Conservation (phyloP, 1,139 yeast genomes). For the Saccharomycopsis hybrid region DNA sequence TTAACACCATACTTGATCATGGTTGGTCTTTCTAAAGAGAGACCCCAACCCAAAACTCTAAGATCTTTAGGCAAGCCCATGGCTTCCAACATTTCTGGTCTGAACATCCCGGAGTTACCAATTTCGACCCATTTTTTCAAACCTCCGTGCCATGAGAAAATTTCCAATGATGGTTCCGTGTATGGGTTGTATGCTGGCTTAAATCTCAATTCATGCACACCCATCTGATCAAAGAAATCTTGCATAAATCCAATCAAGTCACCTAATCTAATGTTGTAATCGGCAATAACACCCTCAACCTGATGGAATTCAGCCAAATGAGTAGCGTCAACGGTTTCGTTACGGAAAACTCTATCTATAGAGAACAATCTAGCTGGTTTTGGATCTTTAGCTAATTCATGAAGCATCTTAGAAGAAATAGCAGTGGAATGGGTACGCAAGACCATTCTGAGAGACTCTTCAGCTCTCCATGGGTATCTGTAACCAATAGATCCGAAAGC, state of each 20-base stretch:
- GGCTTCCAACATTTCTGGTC: constrained; percentile 98
- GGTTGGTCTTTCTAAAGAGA: constrained; percentile 95
- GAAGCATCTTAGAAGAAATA: constrained; percentile 80
- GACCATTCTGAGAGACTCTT: constrained; percentile 85
- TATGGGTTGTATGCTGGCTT: constrained; percentile 98
- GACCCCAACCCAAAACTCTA: constrained; percentile 97
- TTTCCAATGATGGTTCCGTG: constrained; percentile 98
- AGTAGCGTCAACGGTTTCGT: constrained; percentile 99
- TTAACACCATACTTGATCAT: constrained; percentile 97
- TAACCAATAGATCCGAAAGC: constrained; percentile 94
- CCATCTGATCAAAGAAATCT: constrained; percentile 95
- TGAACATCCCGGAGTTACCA: constrained; percentile 98
- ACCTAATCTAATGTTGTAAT: constrained; percentile 89
- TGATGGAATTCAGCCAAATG: constrained; percentile 99
- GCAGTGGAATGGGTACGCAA: constrained; percentile 98
- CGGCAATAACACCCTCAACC: constrained; percentile 98
- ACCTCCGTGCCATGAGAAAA: constrained; percentile 94
- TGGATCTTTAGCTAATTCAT: constrained; percentile 82
- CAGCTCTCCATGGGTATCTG: constrained; percentile 94
- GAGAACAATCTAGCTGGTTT: constrained; percentile 89
- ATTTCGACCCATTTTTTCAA: constrained; percentile 97
- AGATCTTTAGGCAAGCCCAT: constrained; percentile 96
- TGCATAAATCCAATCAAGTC: constrained; percentile 98
- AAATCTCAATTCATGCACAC: constrained; percentile 89
- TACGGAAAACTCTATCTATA: constrained; percentile 97